Evolutionary conservation across 495 filamentous ascomycete species (phyloP).

Genomic region (Pyrenopolyporus hunteri): DNA sequence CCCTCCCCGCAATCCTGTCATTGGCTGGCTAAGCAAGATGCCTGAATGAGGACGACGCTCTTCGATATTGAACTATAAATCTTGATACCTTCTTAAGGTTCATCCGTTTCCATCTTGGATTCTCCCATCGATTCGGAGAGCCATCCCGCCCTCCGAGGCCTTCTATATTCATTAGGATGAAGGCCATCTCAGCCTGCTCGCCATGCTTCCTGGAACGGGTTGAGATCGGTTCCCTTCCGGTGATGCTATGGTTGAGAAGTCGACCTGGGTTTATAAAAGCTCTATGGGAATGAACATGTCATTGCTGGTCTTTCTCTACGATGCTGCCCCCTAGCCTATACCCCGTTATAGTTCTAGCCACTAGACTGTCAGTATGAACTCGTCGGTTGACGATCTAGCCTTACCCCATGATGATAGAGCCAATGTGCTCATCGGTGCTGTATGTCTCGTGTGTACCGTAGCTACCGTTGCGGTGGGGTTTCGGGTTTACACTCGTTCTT

Average conservation of each 20-base stretch:
- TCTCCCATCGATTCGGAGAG: slow-evolving; percentile 35
- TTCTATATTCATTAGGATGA: slow-evolving; percentile 37
- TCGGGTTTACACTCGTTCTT: slow-evolving; percentile 48
- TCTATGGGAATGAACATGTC: neutral
- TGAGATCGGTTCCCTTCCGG: slow-evolving; percentile 11
- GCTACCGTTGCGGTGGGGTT: slow-evolving; percentile 45
- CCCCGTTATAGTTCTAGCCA: neutral
- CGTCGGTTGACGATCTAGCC: neutral
- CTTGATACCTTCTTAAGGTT: slow-evolving; percentile 1
- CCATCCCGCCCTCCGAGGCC: slow-evolving; percentile 16
- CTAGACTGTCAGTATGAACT: slow-evolving; percentile 20
- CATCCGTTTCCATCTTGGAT: slow-evolving; percentile 12
- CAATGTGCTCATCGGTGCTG: slow-evolving; percentile 27
- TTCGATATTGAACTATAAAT: slow-evolving; percentile 11
- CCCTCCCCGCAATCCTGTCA: slow-evolving; percentile 13
- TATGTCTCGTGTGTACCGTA: slow-evolving; percentile 38
- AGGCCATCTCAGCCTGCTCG: slow-evolving; percentile 29
- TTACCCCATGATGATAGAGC: slow-evolving; percentile 28
- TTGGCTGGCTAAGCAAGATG: slow-evolving; percentile 32
- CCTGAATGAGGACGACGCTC: slow-evolving; percentile 16
- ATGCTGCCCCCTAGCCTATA: neutral
- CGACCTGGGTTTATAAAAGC: slow-evolving; percentile 8
- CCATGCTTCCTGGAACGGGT: slow-evolving; percentile 9
- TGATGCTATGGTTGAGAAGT: slow-evolving; percentile 7
- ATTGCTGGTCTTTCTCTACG: neutral